A percentile compares a stretch with the other conserved stretches of the same genome.
Evolutionary conservation across 2,329 filamentous ascomycete genomes (phyloP).

Genomic region (Thelonectria discophora): DNA sequence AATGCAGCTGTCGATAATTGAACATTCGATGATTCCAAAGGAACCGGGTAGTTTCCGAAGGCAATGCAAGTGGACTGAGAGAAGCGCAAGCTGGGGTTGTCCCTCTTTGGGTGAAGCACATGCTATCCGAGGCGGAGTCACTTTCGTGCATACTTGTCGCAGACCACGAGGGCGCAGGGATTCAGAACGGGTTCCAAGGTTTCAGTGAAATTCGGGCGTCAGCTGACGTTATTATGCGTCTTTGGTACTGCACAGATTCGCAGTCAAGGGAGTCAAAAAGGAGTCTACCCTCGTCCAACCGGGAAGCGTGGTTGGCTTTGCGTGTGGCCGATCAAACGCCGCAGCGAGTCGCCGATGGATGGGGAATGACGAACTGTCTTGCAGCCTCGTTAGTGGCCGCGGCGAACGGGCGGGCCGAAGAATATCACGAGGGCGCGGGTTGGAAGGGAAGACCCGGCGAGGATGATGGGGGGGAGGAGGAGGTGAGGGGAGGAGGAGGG

Average conservation of each 20-base stretch:
- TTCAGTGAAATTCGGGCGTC: neutral
- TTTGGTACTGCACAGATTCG: too few relatives aligned
- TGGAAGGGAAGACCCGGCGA: neutral
- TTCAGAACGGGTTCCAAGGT: neutral
- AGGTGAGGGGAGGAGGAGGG: too few relatives aligned
- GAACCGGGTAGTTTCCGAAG: too few relatives aligned
- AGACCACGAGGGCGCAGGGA: neutral
- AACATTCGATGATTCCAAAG: neutral
- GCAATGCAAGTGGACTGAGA: too few relatives aligned
- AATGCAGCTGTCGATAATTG: constrained; percentile 16
- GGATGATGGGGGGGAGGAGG: neutral
- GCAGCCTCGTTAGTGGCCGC: neutral
- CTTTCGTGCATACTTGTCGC: too few relatives aligned
- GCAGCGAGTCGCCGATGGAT: neutral
- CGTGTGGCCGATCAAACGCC: too few relatives aligned
- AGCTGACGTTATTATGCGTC: constrained; percentile 5
- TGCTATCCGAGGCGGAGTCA: too few relatives aligned
- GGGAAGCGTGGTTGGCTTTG: too few relatives aligned
- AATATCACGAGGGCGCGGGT: neutral
- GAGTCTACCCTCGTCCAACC: too few relatives aligned
- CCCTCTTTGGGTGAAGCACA: too few relatives aligned
- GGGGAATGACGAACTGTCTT: neutral
- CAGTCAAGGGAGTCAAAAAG: too few relatives aligned
- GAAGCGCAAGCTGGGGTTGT: too few relatives aligned
- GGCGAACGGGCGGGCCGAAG: neutral